Evolutionary conservation across 2,329 filamentous ascomycete genomes (phyloP).

Genomic region (Rhinocladiella similis): DNA sequence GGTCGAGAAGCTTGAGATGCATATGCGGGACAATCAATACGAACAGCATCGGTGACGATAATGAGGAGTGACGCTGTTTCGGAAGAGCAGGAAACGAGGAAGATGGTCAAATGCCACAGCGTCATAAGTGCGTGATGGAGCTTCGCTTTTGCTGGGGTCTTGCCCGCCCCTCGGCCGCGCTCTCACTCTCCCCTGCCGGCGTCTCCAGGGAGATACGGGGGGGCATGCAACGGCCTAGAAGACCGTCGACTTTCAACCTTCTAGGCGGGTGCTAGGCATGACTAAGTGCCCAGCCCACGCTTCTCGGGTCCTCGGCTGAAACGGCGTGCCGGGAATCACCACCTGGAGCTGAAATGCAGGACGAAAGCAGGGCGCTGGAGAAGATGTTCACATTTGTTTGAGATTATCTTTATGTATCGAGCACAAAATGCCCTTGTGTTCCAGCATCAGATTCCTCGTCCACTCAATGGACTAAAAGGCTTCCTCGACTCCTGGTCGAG

Average conservation of each 20-base stretch:
- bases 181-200: neutral
- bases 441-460: slow-evolving; percentile 54
- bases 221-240: neutral
- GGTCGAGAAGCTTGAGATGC: neutral
- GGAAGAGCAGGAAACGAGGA: neutral
- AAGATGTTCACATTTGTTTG: slow-evolving; percentile 34
- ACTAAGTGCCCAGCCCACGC: too few relatives aligned
- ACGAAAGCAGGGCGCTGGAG: slow-evolving; percentile 4
- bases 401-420: slow-evolving; percentile 38
- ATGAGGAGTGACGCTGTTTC: neutral
- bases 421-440: slow-evolving; percentile 32
- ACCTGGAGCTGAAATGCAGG: neutral
- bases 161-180: neutral
- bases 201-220: too few relatives aligned
- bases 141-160: too few relatives aligned
- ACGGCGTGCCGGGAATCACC: too few relatives aligned
- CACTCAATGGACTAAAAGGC: slow-evolving; percentile 36
- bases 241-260: neutral
- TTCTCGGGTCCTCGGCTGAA: too few relatives aligned
- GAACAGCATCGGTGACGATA: too few relatives aligned
- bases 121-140: neutral
- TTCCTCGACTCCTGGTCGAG: slow-evolving; percentile 48
- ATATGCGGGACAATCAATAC: neutral
- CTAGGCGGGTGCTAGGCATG: neutral
- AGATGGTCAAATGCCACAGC: neutral